Percentiles rank a stretch among this genome's conserved stretches.
phyloP scores from a whole-genome alignment of 129 eudicot species.

The Sambucus nigra region DNA sequence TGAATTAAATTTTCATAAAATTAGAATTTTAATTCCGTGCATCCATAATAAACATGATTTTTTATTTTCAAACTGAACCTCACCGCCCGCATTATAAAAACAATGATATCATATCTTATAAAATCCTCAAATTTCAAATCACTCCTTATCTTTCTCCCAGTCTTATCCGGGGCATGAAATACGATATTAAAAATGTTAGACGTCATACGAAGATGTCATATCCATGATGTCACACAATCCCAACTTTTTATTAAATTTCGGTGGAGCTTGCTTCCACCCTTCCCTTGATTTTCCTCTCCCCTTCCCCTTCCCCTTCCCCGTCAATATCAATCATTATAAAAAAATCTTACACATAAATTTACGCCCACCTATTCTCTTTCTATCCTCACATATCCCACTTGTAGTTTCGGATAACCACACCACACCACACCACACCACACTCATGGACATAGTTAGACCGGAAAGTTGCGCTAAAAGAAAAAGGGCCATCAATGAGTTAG shows the following conservation, averaged over 20 bases:
- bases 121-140: too few species aligned
- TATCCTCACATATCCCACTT: neutral
- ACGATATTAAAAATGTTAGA: too few species aligned
- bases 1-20: too few species aligned
- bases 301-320: neutral
- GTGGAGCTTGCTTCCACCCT: neutral
- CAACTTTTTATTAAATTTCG: neutral
- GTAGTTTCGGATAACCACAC: neutral
- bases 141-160: too few species aligned
- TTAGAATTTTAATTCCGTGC: too few species aligned
- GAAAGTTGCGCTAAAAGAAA: neutral
- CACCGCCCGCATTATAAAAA: too few species aligned
- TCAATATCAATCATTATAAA: too few species aligned
- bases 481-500: neutral
- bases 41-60: too few species aligned
- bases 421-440: too few species aligned
- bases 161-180: too few species aligned
- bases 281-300: neutral
- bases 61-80: too few species aligned
- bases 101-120: too few species aligned
- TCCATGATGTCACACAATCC: neutral
- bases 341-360: neutral
- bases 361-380: neutral
- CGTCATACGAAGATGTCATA: neutral
- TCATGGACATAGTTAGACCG: neutral